Percentiles rank a stretch among this genome's conserved stretches.
These are phyloP conservation scores for Neolentinus lepideus DNA, from an alignment of 1,284 basidiomycete species.

Conservation along the genomic window DNA sequence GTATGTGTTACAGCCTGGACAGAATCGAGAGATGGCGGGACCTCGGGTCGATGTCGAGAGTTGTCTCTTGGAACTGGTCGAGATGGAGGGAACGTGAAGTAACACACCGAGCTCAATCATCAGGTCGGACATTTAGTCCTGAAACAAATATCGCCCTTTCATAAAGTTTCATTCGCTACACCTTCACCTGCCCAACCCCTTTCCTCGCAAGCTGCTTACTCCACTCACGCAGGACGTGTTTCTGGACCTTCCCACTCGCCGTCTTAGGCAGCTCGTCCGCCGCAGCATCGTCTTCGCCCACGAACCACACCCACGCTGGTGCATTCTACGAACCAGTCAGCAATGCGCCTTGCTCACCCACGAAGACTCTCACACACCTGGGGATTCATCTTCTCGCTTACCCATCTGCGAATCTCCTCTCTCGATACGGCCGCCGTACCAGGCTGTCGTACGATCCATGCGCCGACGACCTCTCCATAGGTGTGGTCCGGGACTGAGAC, in stretches of 20 bases:
- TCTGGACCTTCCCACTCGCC: constrained; percentile 84
- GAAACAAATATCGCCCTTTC: too few species aligned
- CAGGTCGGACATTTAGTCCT: too few species aligned
- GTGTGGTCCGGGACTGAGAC: constrained; percentile 66
- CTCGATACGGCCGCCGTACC: constrained; percentile 30
- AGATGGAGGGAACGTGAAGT: too few species aligned
- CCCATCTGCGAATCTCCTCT: constrained; percentile 45
- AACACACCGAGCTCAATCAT: too few species aligned
- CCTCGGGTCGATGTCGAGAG: neutral
- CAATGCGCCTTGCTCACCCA: neutral
- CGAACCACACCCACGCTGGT: constrained; percentile 79
- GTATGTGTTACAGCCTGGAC: neutral
- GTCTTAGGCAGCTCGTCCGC: constrained; percentile 72
- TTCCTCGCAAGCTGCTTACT: constrained; percentile 38
- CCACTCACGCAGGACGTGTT: constrained; percentile 62
- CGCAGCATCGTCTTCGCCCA: constrained; percentile 51
- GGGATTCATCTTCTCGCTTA: constrained; percentile 61
- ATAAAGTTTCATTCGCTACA: too few species aligned
- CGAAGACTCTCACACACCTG: constrained; percentile 40
- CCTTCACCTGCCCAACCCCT: constrained; percentile 1
- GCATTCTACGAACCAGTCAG: constrained; percentile 44
- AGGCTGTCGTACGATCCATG: constrained; percentile 57
- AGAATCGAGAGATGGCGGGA: neutral
- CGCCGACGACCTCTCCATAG: constrained; percentile 76
- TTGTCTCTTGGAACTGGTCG: too few species aligned